phyloP scores from a whole-genome alignment of 1,284 basidiomycete genomes.

The Cutaneotrichosporon daszewskae region DNA sequence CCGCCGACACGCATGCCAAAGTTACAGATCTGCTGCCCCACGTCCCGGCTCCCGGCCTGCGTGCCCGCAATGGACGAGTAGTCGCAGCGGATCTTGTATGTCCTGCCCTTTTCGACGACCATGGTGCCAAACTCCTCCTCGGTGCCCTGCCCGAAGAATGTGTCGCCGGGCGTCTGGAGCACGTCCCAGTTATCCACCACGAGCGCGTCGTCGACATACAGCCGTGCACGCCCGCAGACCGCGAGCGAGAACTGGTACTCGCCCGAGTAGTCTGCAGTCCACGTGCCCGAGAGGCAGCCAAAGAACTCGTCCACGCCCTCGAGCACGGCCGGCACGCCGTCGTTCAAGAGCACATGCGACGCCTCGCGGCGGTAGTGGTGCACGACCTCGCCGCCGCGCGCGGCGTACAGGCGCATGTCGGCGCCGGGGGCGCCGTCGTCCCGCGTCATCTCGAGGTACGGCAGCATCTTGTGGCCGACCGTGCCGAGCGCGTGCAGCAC shows the following conservation, averaged over 20 bases:
- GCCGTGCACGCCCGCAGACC: conserved; percentile 32
- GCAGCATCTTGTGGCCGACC: conserved; percentile 5
- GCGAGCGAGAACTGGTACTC: conserved; percentile 29
- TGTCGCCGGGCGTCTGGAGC: conserved; percentile 8
- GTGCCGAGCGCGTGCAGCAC: conserved; percentile 47
- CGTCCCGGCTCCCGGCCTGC: conserved; percentile 55
- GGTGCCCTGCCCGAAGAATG: conserved; percentile 25
- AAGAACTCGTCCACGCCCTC: conserved; percentile 20
- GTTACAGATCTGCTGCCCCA: conserved; percentile 7
- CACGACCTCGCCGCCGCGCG: conserved; percentile 14
- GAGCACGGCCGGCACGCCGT: conserved; percentile 11
- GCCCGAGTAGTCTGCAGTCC: conserved; percentile 21
- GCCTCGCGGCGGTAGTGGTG: conserved; percentile 11
- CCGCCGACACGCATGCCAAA: conserved; percentile 34
- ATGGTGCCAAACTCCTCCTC: conserved; percentile 16
- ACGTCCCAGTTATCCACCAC: conserved; percentile 63
- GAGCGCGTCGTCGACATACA: conserved; percentile 60
- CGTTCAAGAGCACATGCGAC: conserved; percentile 25
- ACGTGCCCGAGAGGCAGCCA: conserved; percentile 9
- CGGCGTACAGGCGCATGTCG: conserved; percentile 20
- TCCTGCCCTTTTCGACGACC: conserved; percentile 26
- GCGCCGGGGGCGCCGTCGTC: conserved; percentile 24
- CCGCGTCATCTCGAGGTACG: conserved; percentile 16
- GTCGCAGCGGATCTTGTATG: conserved; percentile 24
- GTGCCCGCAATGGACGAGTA: conserved; percentile 59